Evolutionary conservation across 345 rosid genomes (phyloP).

Genomic region (Excoecaria cochinchinensis): DNA sequence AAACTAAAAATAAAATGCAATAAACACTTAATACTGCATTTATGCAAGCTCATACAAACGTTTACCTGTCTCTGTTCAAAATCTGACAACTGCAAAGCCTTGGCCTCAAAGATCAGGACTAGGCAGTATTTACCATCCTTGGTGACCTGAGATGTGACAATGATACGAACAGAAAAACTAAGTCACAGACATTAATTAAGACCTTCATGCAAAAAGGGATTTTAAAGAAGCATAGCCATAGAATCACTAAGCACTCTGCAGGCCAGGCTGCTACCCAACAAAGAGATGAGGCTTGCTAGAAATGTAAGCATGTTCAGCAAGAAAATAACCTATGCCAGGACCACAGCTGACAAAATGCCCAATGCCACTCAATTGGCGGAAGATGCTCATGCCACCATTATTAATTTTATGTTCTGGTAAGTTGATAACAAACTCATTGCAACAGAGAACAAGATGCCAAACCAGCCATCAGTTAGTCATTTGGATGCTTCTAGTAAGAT

Average conservation of each 20-base stretch:
- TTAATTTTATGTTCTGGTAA: background rate
- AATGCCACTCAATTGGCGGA: background rate
- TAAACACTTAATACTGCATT: background rate
- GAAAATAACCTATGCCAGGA: background rate
- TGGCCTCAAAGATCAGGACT: conserved; percentile 76
- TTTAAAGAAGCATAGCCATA: background rate
- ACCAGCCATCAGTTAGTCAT: background rate
- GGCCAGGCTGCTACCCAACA: background rate
- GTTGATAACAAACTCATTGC: background rate
- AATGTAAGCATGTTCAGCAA: background rate
- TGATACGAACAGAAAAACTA: background rate
- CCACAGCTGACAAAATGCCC: background rate
- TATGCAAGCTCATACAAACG: background rate
- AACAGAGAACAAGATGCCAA: conserved; percentile 3
- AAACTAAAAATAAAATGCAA: background rate
- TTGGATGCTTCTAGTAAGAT: background rate
- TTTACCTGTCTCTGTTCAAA: conserved; percentile 83
- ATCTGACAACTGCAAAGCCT: conserved; percentile 68
- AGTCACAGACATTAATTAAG: background rate
- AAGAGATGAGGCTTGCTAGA: background rate
- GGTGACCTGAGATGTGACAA: conserved; percentile 49
- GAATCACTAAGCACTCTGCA: background rate
- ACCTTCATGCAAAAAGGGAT: background rate
- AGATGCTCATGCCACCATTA: background rate
- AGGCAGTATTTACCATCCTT: conserved; percentile 77